Conservation (phyloP, 257 asterid genomes). For the Solanum bukasovii region DNA sequence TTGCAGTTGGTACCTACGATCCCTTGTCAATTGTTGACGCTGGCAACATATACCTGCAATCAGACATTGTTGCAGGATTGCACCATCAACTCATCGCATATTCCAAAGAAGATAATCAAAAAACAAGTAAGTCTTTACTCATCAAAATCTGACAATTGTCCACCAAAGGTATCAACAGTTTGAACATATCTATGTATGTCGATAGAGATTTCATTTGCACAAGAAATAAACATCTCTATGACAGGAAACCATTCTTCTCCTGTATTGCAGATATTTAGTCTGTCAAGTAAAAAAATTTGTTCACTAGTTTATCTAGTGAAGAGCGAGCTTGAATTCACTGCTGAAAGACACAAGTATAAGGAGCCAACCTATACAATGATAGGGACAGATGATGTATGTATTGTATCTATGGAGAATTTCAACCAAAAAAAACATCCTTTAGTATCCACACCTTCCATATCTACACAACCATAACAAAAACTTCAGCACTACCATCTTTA, state of each 20-base stretch:
- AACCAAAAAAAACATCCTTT: neutral
- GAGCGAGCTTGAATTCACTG: neutral
- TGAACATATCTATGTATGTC: neutral
- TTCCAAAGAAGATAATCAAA: neutral
- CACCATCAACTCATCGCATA: neutral
- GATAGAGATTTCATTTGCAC: neutral
- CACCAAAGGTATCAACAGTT: neutral
- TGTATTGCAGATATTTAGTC: neutral
- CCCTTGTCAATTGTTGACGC: neutral
- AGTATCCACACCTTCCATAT: constrained; percentile 12
- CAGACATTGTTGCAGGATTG: neutral
- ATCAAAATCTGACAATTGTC: neutral
- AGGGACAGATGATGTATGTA: neutral
- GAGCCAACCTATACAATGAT: constrained; percentile 13
- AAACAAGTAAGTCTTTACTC: neutral
- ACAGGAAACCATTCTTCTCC: neutral
- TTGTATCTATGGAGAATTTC: constrained; percentile 1
- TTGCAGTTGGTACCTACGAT: neutral
- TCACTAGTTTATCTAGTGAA: neutral
- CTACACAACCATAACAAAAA: neutral
- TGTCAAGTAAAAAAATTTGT: neutral
- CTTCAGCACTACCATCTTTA: constrained; percentile 4
- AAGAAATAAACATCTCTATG: neutral
- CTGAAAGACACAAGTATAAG: constrained; percentile 2
- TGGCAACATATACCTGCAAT: neutral